Conservation (phyloP, 495 filamentous ascomycete genomes). For the Hyphodiscus hymeniophilus region DNA sequence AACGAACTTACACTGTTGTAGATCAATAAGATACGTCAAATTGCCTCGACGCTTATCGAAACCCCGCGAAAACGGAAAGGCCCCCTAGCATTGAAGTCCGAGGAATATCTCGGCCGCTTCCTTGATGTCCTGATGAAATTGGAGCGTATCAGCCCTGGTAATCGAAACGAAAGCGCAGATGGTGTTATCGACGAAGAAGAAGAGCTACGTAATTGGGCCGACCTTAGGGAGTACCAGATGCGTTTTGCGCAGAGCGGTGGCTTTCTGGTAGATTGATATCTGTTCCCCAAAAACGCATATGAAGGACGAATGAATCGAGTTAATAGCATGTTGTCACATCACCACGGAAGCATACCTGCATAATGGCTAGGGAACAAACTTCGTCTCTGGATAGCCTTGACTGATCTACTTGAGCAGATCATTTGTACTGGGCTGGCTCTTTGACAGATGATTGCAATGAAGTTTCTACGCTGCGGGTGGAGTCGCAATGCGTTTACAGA, state of each 20-base stretch:
- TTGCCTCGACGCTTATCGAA: conserved; percentile 67
- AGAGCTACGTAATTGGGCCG: conserved; percentile 64
- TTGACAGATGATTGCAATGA: no score
- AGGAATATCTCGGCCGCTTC: conserved; percentile 59
- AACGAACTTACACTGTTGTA: no score
- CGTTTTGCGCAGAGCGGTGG: conserved; percentile 61
- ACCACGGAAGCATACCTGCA: no score
- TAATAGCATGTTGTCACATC: no score
- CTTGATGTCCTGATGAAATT: conserved; percentile 63
- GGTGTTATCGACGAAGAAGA: conserved; percentile 51
- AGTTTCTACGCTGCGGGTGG: no score
- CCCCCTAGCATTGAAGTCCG: conserved; percentile 43
- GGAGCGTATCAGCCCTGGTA: conserved; percentile 41
- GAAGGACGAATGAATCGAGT: no score
- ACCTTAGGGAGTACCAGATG: conserved; percentile 63
- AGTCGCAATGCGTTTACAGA: no score
- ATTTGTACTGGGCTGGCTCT: no score
- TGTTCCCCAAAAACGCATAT: no score
- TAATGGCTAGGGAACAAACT: no score
- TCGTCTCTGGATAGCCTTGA: no score
- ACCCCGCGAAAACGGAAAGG: conserved; percentile 49
- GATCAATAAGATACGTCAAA: conserved; percentile 62
- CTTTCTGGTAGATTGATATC: conserved; percentile 20
- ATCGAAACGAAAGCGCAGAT: conserved; percentile 45
- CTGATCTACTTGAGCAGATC: no score